A percentile compares a stretch with the other conserved stretches of the same genome.
phyloP scores from a whole-genome alignment of 2,329 filamentous ascomycete genomes.

The Pseudogymnoascus sp. region DNA sequence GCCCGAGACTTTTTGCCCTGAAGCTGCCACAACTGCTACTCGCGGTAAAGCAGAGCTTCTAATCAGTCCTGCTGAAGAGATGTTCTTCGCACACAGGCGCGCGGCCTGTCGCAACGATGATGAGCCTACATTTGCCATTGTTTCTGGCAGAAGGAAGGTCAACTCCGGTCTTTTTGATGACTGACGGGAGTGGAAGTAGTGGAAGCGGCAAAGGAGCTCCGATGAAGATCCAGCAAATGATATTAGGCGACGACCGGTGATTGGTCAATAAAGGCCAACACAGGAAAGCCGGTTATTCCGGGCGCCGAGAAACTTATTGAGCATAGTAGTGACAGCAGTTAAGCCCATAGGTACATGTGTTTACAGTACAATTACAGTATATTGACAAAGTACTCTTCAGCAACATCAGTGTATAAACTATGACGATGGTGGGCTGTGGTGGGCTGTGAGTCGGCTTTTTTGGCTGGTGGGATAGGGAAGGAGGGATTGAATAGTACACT shows the following conservation, averaged over 20 bases:
- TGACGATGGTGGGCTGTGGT: conserved; percentile 4
- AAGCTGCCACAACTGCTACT: conserved; percentile 17
- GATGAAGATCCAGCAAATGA: conserved; percentile 8
- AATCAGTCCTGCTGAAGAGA: conserved; percentile 21
- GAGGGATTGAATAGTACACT: neutral
- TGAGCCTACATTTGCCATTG: conserved; percentile 26
- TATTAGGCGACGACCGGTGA: conserved; percentile 9
- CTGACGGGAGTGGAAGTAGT: neutral
- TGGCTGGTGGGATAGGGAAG: neutral
- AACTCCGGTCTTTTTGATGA: conserved; percentile 9
- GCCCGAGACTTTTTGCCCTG: conserved; percentile 25
- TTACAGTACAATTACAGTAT: neutral
- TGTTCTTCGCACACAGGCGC: conserved; percentile 25
- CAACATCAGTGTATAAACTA: neutral
- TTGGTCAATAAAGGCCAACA: conserved; percentile 2
- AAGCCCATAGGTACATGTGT: neutral
- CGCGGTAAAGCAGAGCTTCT: conserved; percentile 19
- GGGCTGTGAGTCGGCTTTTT: neutral
- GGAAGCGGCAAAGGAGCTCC: conserved; percentile 8
- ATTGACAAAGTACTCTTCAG: neutral
- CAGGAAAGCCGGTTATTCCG: neutral
- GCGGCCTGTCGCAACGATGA: conserved; percentile 28
- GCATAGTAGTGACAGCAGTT: neutral
- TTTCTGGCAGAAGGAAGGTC: conserved; percentile 8
- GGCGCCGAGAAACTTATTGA: neutral